phyloP scores from a whole-genome alignment of 768 basidiomycete species.

The Russula virescens region DNA sequence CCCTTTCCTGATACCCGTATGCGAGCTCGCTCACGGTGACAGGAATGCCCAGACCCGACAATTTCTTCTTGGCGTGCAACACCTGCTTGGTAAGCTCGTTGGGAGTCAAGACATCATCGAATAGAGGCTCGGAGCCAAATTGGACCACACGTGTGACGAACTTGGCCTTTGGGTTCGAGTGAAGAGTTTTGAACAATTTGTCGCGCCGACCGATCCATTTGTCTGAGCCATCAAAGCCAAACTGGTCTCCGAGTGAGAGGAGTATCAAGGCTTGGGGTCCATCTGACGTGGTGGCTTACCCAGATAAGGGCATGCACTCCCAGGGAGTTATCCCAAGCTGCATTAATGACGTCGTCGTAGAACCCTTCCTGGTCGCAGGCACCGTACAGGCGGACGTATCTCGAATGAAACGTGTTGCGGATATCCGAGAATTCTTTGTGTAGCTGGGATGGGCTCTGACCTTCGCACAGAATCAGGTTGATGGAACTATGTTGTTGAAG shows the following conservation, averaged over 20 bases:
- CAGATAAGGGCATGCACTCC: constrained; percentile 72
- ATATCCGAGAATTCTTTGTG: constrained; percentile 56
- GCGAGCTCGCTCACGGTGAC: constrained; percentile 50
- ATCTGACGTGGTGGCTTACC: constrained; percentile 37
- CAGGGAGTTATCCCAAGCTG: constrained; percentile 61
- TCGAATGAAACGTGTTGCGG: constrained; percentile 49
- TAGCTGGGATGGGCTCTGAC: constrained; percentile 50
- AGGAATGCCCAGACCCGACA: constrained; percentile 51
- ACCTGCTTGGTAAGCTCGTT: constrained; percentile 48
- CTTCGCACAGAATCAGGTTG: constrained; percentile 32
- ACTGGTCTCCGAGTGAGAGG: constrained; percentile 20
- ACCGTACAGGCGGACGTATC: constrained; percentile 55
- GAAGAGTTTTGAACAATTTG: constrained; percentile 27
- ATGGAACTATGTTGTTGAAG: background rate
- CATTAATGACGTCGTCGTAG: constrained; percentile 56
- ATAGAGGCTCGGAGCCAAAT: constrained; percentile 70
- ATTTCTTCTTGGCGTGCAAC: constrained; percentile 39
- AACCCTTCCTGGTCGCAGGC: constrained; percentile 37
- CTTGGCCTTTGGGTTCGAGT: constrained; percentile 38
- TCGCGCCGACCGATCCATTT: constrained; percentile 29
- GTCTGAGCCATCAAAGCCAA: constrained; percentile 29
- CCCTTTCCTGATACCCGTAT: constrained; percentile 42
- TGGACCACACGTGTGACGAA: constrained; percentile 63
- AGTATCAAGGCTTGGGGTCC: background rate
- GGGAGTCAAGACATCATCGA: constrained; percentile 49